Evolutionary conservation across 2,329 filamentous ascomycete genomes (phyloP).

Genomic region (Geosmithia flava): DNA sequence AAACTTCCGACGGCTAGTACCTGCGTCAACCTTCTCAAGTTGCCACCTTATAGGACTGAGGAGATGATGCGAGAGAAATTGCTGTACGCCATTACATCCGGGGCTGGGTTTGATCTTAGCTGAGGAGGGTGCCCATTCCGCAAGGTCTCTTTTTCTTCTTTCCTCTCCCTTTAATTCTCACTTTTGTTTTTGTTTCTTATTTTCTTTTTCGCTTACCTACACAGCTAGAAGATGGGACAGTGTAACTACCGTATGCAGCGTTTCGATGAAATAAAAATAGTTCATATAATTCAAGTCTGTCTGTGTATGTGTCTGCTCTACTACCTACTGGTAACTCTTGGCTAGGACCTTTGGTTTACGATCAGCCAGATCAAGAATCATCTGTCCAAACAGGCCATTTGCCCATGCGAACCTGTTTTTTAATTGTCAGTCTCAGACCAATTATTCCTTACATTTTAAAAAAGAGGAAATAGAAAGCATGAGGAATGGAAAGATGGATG

Average conservation of each 20-base stretch:
- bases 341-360: slow-evolving; percentile 56
- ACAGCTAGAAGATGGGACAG: neutral
- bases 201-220: neutral
- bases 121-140: slow-evolving; percentile 13
- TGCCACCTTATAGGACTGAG: slow-evolving; percentile 67
- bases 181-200: too few relatives aligned
- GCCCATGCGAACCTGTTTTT: slow-evolving; percentile 74
- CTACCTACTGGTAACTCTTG: slow-evolving; percentile 30
- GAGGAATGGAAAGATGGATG: neutral
- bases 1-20: slow-evolving; percentile 82
- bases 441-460: slow-evolving; percentile 4
- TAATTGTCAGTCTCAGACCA: slow-evolving; percentile 15
- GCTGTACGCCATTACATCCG: slow-evolving; percentile 78
- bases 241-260: neutral
- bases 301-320: too few relatives aligned
- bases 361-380: slow-evolving; percentile 61
- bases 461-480: neutral
- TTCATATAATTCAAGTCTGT: too few relatives aligned
- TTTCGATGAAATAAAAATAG: too few relatives aligned
- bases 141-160: neutral
- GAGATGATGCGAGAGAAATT: slow-evolving; percentile 63
- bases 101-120: slow-evolving; percentile 83
- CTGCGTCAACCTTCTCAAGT: slow-evolving; percentile 87
- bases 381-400: slow-evolving; percentile 78
- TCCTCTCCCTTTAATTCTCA: too few relatives aligned